Evolutionary conservation across 306 rosid species (phyloP), one percentile per base, ranked within the genome.

Genomic region (Begonia loranthoides): DNA sequence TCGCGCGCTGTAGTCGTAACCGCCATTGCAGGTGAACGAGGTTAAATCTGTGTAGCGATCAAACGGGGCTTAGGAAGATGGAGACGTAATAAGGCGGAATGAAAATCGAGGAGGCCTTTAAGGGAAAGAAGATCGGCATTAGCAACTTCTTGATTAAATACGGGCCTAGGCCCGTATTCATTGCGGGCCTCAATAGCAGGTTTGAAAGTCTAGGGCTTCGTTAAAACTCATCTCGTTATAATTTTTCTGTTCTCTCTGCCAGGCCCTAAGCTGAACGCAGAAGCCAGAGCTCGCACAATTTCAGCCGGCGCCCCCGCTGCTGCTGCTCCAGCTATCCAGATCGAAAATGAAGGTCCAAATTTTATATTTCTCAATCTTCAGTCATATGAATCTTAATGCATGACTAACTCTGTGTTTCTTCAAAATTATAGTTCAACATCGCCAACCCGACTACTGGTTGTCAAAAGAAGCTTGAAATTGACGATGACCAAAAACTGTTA

Each of bases 1-100:
- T 92, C 96, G 17, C 99, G 96, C 17, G 94, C 82, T 45, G 99
- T 44, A 13, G 76, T 75, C 43, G 89, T 50, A 40, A 75, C 64
- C 64, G 94, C 82, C 99, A 86, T 92, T 78, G 72, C 14, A 49
- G 19, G 16, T 4, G 61, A 51, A 56, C 17, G 45, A 12, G 62
- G 39, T 36, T 51, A 45, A 21, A 64, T 64, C 69, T 56, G 57
- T 13, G 15, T 13, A 15, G 17, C 46, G 14, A 15, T 43, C 15
- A 47, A 17, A 28, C 7, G 54, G 5, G 15, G 33, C 19, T 41
- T 46, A 7, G 56, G 48, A 65, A 53, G 38, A 13, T 41, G 52
- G 61, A 64, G 69, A 13, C 5, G 44, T 41, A 13, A 0, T 60
- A 40, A 21, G 46, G 14, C 52, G 58, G 22, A 33, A 33, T 61